phyloP scores from a whole-genome alignment of 2,329 filamentous ascomycete genomes.

The Elsinoe australis region DNA sequence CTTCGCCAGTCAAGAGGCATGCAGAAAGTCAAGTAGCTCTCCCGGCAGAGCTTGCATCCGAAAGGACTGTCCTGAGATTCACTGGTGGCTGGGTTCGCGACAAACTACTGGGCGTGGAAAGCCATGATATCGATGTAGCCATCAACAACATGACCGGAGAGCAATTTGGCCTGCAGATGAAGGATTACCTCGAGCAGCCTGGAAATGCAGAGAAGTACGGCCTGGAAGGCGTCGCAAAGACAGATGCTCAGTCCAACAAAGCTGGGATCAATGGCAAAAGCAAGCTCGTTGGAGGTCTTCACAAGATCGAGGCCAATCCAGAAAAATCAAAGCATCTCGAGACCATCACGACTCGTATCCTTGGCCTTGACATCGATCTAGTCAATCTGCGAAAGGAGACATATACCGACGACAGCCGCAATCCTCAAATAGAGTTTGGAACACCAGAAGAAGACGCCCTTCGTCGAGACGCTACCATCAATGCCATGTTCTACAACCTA shows the following conservation, averaged over 20 bases:
- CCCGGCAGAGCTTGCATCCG: constrained; percentile 39
- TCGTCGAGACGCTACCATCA: constrained; percentile 85
- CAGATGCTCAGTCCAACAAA: constrained; percentile 34
- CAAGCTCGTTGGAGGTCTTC: constrained; percentile 63
- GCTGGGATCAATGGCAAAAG: constrained; percentile 37
- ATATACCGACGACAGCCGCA: constrained; percentile 80
- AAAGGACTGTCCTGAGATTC: constrained; percentile 58
- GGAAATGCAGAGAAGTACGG: constrained; percentile 56
- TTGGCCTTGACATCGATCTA: constrained; percentile 84
- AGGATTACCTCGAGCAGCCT: constrained; percentile 57
- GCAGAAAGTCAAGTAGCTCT: constrained; percentile 29
- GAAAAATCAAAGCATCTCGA: constrained; percentile 96
- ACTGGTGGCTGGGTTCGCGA: constrained; percentile 85
- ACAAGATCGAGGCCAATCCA: constrained; percentile 86
- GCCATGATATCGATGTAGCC: constrained; percentile 76
- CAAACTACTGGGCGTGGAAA: constrained; percentile 64
- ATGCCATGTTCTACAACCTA: constrained; percentile 93
- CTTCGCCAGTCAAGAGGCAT: constrained; percentile 26
- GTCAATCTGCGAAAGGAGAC: constrained; percentile 91
- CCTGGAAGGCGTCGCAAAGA: constrained; percentile 35
- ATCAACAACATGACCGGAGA: constrained; percentile 81
- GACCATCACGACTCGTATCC: constrained; percentile 77
- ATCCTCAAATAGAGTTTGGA: constrained; percentile 88
- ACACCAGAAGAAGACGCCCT: constrained; percentile 84
- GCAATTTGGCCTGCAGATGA: constrained; percentile 62